Base-by-base conservation (phyloP, 768 basidiomycete species). In the Termitomyces sp. region DNA sequence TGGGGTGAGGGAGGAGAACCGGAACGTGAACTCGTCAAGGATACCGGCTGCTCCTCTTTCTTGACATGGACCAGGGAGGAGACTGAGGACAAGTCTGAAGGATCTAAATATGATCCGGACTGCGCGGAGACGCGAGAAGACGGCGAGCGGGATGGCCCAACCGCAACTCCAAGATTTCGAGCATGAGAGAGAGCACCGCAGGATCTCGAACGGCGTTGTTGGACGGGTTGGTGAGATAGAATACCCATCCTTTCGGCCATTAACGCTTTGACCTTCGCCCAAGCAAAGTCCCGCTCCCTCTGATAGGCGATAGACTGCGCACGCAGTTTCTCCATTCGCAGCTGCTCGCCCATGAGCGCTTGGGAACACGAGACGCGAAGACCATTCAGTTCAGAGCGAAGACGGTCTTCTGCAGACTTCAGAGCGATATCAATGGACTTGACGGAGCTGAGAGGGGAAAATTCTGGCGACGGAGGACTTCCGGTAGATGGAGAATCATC, bases 261-360 rank as follows among this genome's bases (percentile, higher is more conserved):
- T n/a, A 72, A 59, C 0, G 60, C 64, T 7, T 64, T 63, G 17
- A 73, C 59, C 50, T 63, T 64, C 47, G 69, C 71, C 57, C 69
- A 60, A 12, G 70, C 72, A 9, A 65, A 56, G 56, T 75, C 73
- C 28, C 74, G 65, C 61, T 75, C 73, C 44, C 59, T 58, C 58
- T 68, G 67, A 39, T 73, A 59, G 32, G 63, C 57, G n/a, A 68
- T 41, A 39, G 72, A 74, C 4, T 72, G 57, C 3, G 61, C 42
- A 34, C 69, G 65, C 58, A 71, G 67, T 53, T 63, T 59, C 55
- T 68, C 67, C 45, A 63, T 63, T 41, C 70, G 70, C 40, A 69
- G 64, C 27, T 71, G 68, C 52, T 74, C 73, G 23, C 64, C 60
- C 17, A 64, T 52, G 9, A 75, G 48, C 3, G 67, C 66, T 23